Base-by-base conservation (phyloP, 768 basidiomycete genomes). In the Rhodotorula paludigena region DNA sequence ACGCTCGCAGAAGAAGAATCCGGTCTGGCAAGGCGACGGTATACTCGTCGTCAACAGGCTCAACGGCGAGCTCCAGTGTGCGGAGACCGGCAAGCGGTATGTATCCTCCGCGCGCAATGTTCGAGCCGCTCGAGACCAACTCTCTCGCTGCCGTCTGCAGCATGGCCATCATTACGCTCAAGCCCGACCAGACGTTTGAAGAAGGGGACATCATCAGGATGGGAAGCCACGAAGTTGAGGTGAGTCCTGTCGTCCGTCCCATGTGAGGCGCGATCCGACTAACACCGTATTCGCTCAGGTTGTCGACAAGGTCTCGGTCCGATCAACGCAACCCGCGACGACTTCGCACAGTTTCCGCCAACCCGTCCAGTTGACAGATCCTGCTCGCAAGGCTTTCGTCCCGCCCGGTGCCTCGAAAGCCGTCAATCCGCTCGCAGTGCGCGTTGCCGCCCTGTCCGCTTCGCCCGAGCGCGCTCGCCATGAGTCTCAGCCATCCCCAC, bases 11-110 rank as follows among this genome's bases (percentile, higher is more conserved):
- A 89, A 82, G 80, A 92, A 92, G 78, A 84, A 90, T 73, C 88
- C 89, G 75, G 88, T 86, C 0, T 92, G 92, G 90, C 90, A 92
- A 63, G 89, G 87, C 14, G 78, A 79, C 42, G 78, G 75, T 1
- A 51, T 75, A 7, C 58, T 73, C 25, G 44, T 74, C 23, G 39
- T 73, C 41, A 36, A 56, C 23, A 75, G 72, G 8, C 60, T 57
- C 18, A 71, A 58, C n/a, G 61, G 66, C 3, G 63, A 68, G 20
- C 56, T 79, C 8, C 53, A 72, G 16, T 72, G 75, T 44, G 54
- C 64, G 2, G 72, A 73, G 15, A 62, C 49, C 2, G 57, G 69
- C 5, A 68, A 71, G 47, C 63, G 72, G 75, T 76, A 42, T n/a
- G 74, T n/a, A n/a, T n/a, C n/a, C n/a, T n/a, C n/a, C n/a, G n/a